Evolutionary conservation across 1,284 basidiomycete genomes (phyloP).

Genomic region (Puccinia polysora): DNA sequence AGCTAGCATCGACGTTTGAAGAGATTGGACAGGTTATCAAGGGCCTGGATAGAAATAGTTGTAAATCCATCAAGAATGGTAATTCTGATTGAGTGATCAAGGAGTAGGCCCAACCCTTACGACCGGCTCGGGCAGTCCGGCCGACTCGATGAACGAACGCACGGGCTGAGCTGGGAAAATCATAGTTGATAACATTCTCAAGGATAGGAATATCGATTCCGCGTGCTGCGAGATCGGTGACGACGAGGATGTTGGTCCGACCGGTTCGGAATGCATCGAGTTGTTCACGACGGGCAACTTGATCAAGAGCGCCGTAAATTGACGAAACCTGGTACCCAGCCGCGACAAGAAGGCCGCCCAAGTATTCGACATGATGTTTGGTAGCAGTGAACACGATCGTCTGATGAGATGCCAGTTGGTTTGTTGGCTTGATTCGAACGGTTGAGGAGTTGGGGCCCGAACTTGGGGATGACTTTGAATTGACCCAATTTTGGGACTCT

Average conservation of each 20-base stretch:
- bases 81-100: conserved; percentile 80
- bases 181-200: conserved; percentile 95
- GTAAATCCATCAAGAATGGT: conserved; percentile 85
- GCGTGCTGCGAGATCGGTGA: conserved; percentile 95
- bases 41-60: conserved; percentile 85
- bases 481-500: conserved; percentile 44
- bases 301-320: conserved; percentile 94
- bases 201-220: conserved; percentile 92
- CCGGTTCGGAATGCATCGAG: conserved; percentile 87
- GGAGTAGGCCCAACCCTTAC: conserved; percentile 93
- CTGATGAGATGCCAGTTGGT: conserved; percentile 70
- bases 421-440: conserved; percentile 50
- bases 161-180: conserved; percentile 87
- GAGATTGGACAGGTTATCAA: conserved; percentile 58
- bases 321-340: conserved; percentile 92
- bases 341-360: conserved; percentile 70
- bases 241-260: conserved; percentile 76
- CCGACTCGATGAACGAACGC: conserved; percentile 97
- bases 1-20: neutral
- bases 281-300: conserved; percentile 81
- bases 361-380: conserved; percentile 99
- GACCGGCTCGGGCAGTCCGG: conserved; percentile 88
- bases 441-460: conserved; percentile 30
- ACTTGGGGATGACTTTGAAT: conserved; percentile 30
- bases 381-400: conserved; percentile 94